These are phyloP conservation scores for Cryptococcus sp. DNA, from an alignment of 1,284 basidiomycete genomes.

Conservation along the genomic window DNA sequence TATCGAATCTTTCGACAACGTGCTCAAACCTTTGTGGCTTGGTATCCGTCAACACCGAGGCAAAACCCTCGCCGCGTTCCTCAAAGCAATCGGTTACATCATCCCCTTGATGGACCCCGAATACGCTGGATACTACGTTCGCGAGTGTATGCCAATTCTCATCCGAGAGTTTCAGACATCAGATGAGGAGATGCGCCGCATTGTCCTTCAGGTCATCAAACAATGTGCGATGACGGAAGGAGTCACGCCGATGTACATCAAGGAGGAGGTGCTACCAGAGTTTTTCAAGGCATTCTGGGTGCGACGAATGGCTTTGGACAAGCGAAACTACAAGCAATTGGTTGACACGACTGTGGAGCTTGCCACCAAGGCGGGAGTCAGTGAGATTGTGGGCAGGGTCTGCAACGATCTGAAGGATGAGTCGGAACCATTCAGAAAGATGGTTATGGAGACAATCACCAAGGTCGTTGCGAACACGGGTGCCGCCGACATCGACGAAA, in stretches of 20 bases:
- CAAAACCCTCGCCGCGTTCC: slow-evolving; percentile 95
- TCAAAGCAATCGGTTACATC: slow-evolving; percentile 99
- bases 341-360: slow-evolving; percentile 98
- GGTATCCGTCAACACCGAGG: slow-evolving; percentile 98
- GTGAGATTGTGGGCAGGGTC: slow-evolving; percentile 91
- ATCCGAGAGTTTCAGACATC: slow-evolving; percentile 99
- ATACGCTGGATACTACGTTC: slow-evolving; percentile 96
- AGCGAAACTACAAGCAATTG: slow-evolving; percentile 93
- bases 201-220: slow-evolving; percentile 97
- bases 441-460: slow-evolving; percentile 99
- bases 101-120: slow-evolving; percentile 99
- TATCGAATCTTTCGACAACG: slow-evolving; percentile 98
- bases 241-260: slow-evolving; percentile 89
- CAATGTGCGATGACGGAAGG: slow-evolving; percentile 98
- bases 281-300: slow-evolving; percentile 99
- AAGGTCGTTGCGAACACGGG: slow-evolving; percentile 91
- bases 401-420: slow-evolving; percentile 97
- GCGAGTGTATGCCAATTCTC: slow-evolving; percentile 94
- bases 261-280: slow-evolving; percentile 97
- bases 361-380: slow-evolving; percentile 92
- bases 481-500: slow-evolving; percentile 94
- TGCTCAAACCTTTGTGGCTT: slow-evolving; percentile 96
- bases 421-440: slow-evolving; percentile 95
- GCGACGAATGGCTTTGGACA: slow-evolving; percentile 93
- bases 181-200: slow-evolving; percentile 99